Percentiles rank a stretch among this genome's conserved stretches.
phyloP scores from a whole-genome alignment of 2,329 filamentous ascomycete genomes.

The Colletotrichum sp. region DNA sequence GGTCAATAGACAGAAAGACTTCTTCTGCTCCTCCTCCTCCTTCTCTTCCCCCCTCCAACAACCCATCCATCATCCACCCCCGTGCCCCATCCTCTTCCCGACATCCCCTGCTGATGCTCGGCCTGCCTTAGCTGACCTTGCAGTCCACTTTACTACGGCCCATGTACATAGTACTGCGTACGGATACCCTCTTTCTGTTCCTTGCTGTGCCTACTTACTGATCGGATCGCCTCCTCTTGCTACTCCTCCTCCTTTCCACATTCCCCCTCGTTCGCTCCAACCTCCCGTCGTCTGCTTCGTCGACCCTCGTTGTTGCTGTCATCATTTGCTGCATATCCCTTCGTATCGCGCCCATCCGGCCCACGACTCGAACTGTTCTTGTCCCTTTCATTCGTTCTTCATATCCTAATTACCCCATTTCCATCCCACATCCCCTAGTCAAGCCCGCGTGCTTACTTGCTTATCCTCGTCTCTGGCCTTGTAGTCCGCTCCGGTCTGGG shows the following conservation, averaged over 20 bases:
- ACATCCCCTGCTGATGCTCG: not conserved
- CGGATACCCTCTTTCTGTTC: not conserved
- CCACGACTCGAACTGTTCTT: constrained; percentile 1
- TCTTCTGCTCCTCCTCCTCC: not conserved
- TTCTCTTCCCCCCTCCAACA: not conserved
- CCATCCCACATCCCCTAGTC: not conserved
- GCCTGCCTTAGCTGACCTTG: constrained; percentile 1
- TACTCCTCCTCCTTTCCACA: constrained; percentile 21
- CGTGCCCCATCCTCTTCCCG: not conserved
- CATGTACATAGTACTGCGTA: not conserved
- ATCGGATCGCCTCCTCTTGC: constrained; percentile 17
- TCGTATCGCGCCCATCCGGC: constrained; percentile 11
- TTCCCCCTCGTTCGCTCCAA: constrained; percentile 19
- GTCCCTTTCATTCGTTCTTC: constrained; percentile 16
- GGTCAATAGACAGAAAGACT: not conserved
- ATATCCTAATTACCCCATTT: constrained; percentile 11
- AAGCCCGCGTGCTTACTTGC: not conserved
- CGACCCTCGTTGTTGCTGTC: constrained; percentile 18
- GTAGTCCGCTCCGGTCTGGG: not conserved
- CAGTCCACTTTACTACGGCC: not conserved
- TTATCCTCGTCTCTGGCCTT: not conserved
- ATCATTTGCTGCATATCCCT: constrained; percentile 16
- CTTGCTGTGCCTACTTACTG: constrained; percentile 1
- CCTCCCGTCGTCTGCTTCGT: constrained; percentile 17
- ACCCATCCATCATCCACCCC: not conserved